Evolutionary conservation across 2,329 filamentous ascomycete genomes (phyloP).

Genomic region (Fusarium bactridioides): DNA sequence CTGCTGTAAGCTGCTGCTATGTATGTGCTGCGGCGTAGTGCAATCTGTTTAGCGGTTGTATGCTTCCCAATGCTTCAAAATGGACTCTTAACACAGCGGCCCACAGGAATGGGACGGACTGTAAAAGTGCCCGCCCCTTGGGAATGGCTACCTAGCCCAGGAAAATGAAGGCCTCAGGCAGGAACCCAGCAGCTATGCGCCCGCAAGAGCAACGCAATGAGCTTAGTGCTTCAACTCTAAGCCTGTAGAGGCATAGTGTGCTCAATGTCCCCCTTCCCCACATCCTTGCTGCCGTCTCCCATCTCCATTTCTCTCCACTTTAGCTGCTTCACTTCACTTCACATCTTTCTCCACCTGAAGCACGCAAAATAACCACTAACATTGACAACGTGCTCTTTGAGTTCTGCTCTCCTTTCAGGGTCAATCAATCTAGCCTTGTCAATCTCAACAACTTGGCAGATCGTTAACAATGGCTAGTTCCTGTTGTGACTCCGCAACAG

Average conservation of each 20-base stretch:
- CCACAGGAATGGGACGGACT: slow-evolving; percentile 29
- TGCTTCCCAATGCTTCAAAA: slow-evolving; percentile 5
- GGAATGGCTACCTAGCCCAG: neutral
- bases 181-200: slow-evolving; percentile 11
- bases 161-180: slow-evolving; percentile 23
- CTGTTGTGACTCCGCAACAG: neutral
- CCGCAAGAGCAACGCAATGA: slow-evolving; percentile 21
- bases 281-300: slow-evolving; percentile 24
- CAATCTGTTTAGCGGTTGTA: slow-evolving; percentile 6
- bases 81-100: neutral
- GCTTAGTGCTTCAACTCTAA: slow-evolving; percentile 7
- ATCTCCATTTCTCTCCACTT: slow-evolving; percentile 16
- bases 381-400: slow-evolving; percentile 25
- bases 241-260: neutral
- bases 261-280: neutral
- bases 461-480: neutral
- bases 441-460: slow-evolving; percentile 3
- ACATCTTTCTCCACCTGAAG: slow-evolving; percentile 23
- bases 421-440: slow-evolving; percentile 16
- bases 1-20: slow-evolving; percentile 5
- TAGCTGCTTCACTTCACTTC: slow-evolving; percentile 19
- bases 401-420: slow-evolving; percentile 14
- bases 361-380: slow-evolving; percentile 29
- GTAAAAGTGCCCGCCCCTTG: neutral
- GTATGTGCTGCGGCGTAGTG: slow-evolving; percentile 11